Evolutionary conservation across 306 rosid species (phyloP).

Genomic region (Inga leiocalycina): DNA sequence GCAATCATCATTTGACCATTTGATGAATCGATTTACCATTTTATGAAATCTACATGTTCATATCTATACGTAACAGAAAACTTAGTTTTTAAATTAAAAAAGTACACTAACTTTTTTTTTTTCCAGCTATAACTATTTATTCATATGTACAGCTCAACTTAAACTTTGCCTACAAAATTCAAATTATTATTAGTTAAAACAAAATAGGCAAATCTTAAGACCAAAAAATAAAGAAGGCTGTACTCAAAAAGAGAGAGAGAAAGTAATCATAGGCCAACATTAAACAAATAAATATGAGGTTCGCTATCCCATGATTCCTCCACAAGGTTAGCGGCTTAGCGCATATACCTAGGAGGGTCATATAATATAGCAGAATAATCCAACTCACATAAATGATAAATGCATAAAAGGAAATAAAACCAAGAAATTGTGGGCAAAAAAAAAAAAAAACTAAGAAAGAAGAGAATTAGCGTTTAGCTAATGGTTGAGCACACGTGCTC

Average conservation of each 20-base stretch:
- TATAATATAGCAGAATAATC: not conserved
- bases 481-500: slow-evolving; percentile 13
- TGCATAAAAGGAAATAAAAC: not conserved
- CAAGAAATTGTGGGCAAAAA: too few species aligned
- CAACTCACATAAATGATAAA: not conserved
- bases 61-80: too few species aligned
- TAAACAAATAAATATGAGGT: not conserved
- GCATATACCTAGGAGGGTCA: not conserved
- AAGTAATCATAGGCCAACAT: not conserved
- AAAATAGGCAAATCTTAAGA: not conserved
- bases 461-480: not conserved
- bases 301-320: not conserved
- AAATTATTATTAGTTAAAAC: not conserved
- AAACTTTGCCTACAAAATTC: too few species aligned
- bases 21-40: not conserved
- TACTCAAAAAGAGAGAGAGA: not conserved
- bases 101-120: too few species aligned
- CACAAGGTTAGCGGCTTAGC: not conserved
- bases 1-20: not conserved
- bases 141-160: too few species aligned
- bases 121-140: too few species aligned
- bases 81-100: too few species aligned
- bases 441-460: not conserved
- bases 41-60: too few species aligned
- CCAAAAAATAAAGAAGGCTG: not conserved